These are phyloP conservation scores for Primulina huaijiensis DNA, from an alignment of 257 asterid species.

Conservation along the genomic window DNA sequence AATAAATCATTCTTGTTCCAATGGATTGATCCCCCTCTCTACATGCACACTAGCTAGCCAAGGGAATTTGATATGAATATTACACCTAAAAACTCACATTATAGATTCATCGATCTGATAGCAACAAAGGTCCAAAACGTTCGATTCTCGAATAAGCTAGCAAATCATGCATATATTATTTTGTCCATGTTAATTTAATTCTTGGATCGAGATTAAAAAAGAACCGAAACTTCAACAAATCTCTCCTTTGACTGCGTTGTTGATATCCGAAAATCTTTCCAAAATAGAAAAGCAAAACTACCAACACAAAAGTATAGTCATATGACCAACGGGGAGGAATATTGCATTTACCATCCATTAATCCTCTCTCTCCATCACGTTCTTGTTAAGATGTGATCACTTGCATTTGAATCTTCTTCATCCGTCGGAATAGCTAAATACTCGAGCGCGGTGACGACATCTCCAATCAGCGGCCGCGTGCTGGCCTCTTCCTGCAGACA, in stretches of 20 bases:
- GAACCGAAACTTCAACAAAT: neutral
- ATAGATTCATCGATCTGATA: no score
- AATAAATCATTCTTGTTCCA: no score
- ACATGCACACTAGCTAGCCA: no score
- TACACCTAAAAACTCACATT: no score
- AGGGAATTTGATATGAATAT: no score
- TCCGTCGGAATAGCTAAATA: conserved; percentile 31
- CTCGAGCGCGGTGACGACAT: conserved; percentile 56
- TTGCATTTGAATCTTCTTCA: conserved; percentile 25
- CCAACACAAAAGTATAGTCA: neutral
- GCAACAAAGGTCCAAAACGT: no score
- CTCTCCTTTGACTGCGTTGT: neutral
- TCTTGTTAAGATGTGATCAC: conserved; percentile 9
- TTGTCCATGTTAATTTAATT: neutral
- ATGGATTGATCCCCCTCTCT: no score
- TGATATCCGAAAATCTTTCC: neutral
- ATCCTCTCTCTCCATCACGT: neutral
- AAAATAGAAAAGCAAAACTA: no score
- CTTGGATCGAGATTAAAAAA: neutral
- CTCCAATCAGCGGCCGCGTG: conserved; percentile 52
- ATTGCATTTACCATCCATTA: no score
- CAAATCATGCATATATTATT: no score
- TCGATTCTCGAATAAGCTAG: no score
- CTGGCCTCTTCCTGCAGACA: conserved; percentile 53
- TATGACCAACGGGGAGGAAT: neutral